Percentiles rank a stretch among this genome's conserved stretches.
phyloP scores from a whole-genome alignment of 1,284 basidiomycete species.

The Fomitopsis pinicola region DNA sequence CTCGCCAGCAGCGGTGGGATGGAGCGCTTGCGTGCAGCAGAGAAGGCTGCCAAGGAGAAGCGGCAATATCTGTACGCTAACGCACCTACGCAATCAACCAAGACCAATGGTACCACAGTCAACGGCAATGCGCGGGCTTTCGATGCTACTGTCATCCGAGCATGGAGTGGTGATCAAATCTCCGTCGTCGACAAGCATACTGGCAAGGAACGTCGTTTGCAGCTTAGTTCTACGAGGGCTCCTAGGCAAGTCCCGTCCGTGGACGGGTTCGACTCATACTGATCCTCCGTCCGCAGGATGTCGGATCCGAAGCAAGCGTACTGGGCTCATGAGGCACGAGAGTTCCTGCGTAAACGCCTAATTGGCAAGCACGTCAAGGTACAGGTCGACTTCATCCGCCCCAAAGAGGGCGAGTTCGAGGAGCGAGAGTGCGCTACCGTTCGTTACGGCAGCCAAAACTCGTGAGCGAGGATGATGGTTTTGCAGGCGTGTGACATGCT shows the following conservation, averaged over 20 bases:
- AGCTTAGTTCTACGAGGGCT: slow-evolving; percentile 87
- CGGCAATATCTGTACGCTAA: slow-evolving; percentile 77
- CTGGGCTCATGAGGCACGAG: slow-evolving; percentile 89
- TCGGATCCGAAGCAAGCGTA: slow-evolving; percentile 86
- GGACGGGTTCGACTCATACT: background rate
- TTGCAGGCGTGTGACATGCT: background rate
- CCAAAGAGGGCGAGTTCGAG: slow-evolving; percentile 91
- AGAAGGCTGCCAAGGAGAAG: slow-evolving; percentile 83
- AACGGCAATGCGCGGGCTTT: slow-evolving; percentile 55
- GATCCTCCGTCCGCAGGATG: slow-evolving; percentile 39
- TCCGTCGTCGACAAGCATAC: slow-evolving; percentile 74
- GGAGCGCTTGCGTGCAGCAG: slow-evolving; percentile 83
- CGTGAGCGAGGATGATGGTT: slow-evolving; percentile 39
- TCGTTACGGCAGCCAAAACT: slow-evolving; percentile 75
- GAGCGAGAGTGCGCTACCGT: slow-evolving; percentile 90
- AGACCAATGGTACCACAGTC: slow-evolving; percentile 39
- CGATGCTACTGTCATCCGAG: slow-evolving; percentile 80
- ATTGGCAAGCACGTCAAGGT: slow-evolving; percentile 90
- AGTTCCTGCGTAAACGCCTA: slow-evolving; percentile 85
- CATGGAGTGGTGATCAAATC: slow-evolving; percentile 93
- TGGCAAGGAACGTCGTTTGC: slow-evolving; percentile 77
- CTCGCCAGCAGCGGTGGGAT: slow-evolving; percentile 77
- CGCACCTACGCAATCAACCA: slow-evolving; percentile 34
- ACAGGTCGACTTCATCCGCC: slow-evolving; percentile 84
- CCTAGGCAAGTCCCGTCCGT: slow-evolving; percentile 55